phyloP scores from a whole-genome alignment of 2,329 filamentous ascomycete species.

The Aspergillus udagawae region DNA sequence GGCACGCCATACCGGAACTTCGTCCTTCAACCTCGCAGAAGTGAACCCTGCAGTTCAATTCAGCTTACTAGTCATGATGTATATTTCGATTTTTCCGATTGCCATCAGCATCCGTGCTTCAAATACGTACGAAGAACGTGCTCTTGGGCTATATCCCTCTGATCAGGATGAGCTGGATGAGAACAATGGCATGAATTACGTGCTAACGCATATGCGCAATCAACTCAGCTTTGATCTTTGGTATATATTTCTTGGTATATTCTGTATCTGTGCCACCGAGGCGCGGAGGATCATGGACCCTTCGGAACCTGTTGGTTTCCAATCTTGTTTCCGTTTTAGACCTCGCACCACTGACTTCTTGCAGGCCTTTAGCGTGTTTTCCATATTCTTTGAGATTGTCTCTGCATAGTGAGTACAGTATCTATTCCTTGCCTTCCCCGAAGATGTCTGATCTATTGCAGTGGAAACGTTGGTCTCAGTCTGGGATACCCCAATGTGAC shows the following conservation, averaged over 20 bases:
- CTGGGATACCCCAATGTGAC: constrained; percentile 27
- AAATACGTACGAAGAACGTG: constrained; percentile 66
- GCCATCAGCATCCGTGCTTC: constrained; percentile 79
- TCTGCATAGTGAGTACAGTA: constrained; percentile 34
- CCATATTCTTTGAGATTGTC: constrained; percentile 45
- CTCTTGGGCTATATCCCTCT: constrained; percentile 54
- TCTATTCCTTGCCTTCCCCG: background rate
- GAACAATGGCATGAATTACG: constrained; percentile 35
- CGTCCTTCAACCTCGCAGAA: constrained; percentile 48
- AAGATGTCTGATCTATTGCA: constrained; percentile 10
- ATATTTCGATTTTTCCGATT: constrained; percentile 92
- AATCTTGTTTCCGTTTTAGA: background rate
- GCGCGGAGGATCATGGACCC: constrained; percentile 24
- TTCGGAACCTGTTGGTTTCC: constrained; percentile 20
- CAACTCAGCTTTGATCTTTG: constrained; percentile 64
- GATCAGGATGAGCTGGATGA: constrained; percentile 22
- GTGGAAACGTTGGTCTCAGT: constrained; percentile 33
- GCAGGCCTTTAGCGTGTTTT: constrained; percentile 51
- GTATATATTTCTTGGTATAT: constrained; percentile 58
- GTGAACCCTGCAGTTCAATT: constrained; percentile 56
- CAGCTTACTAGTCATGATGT: constrained; percentile 84
- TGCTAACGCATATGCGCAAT: constrained; percentile 56
- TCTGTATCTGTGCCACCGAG: constrained; percentile 58
- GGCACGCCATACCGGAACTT: constrained; percentile 47
- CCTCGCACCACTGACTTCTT: background rate